Conservation (phyloP, 2,329 filamentous ascomycete genomes). For the Curvularia hawaiiensis region DNA sequence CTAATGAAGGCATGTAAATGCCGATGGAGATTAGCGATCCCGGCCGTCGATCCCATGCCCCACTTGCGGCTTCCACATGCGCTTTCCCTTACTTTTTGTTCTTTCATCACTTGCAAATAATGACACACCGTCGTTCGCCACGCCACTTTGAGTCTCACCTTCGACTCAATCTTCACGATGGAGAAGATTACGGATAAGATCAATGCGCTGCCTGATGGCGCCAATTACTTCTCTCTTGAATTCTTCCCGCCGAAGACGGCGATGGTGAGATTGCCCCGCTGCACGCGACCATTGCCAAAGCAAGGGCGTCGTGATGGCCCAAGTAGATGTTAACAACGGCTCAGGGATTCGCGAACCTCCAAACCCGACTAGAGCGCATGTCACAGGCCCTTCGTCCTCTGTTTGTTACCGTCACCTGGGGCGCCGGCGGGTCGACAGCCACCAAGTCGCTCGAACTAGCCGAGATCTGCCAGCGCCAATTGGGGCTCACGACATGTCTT, state of each 20-base stretch:
- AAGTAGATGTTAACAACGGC: conserved; percentile 7
- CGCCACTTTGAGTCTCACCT: conserved; percentile 7
- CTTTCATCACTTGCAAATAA: conserved; percentile 32
- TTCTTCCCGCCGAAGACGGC: conserved; percentile 99
- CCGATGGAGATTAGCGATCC: conserved; percentile 18
- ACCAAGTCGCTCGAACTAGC: conserved; percentile 91
- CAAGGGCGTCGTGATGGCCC: background rate
- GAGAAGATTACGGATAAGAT: conserved; percentile 92
- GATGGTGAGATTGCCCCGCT: conserved; percentile 62
- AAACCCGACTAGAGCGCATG: conserved; percentile 94
- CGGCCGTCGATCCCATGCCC: conserved; percentile 29
- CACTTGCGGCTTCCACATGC: conserved; percentile 29
- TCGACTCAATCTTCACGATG: conserved; percentile 26
- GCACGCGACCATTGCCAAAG: conserved; percentile 10
- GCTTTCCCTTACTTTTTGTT: conserved; percentile 25
- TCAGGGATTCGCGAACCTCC: conserved; percentile 86
- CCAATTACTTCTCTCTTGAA: conserved; percentile 92
- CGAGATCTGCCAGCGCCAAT: conserved; percentile 90
- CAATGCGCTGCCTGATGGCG: conserved; percentile 79
- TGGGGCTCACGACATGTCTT: conserved; percentile 91
- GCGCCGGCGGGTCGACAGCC: conserved; percentile 90
- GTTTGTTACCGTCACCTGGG: conserved; percentile 98
- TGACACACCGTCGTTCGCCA: conserved; percentile 34
- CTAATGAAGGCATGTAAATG: background rate
- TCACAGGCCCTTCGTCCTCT: conserved; percentile 85